These are phyloP conservation scores for Candida buenavistaensis DNA, from an alignment of 1,139 yeast species.

Conservation along the genomic window DNA sequence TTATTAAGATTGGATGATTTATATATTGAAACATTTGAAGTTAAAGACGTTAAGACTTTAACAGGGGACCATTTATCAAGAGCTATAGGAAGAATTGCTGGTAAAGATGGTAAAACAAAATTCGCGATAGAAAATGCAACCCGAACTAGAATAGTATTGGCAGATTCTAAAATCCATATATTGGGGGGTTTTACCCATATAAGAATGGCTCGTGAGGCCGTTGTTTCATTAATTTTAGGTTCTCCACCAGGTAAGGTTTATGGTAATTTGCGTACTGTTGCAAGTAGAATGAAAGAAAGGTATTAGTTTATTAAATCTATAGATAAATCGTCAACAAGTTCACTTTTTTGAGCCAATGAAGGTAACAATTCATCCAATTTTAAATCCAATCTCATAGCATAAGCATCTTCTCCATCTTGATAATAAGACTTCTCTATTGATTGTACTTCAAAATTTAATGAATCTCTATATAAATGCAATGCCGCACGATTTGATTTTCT, in stretches of 20 bases:
- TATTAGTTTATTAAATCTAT: constrained; percentile 53
- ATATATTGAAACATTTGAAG: constrained; percentile 94
- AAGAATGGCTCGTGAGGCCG: constrained; percentile 96
- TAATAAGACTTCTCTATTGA: constrained; percentile 84
- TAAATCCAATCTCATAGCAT: constrained; percentile 79
- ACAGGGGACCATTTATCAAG: constrained; percentile 95
- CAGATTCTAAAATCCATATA: constrained; percentile 94
- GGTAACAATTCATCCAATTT: constrained; percentile 62
- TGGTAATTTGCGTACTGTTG: constrained; percentile 94
- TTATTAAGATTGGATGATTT: constrained; percentile 89
- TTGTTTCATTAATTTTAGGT: constrained; percentile 91
- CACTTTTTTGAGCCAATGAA: constrained; percentile 46
- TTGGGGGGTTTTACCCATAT: constrained; percentile 96
- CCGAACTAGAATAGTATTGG: constrained; percentile 94
- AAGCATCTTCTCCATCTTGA: constrained; percentile 99
- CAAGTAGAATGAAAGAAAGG: constrained; percentile 95
- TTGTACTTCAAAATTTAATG: constrained; percentile 77
- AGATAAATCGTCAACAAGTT: constrained; percentile 50
- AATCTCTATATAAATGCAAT: constrained; percentile 83
- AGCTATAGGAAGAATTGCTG: constrained; percentile 99
- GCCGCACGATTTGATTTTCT: constrained; percentile 95
- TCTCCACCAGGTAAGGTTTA: constrained; percentile 98
- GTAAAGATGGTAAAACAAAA: constrained; percentile 98
- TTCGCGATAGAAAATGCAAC: constrained; percentile 98
- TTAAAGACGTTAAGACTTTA: constrained; percentile 93